Percentiles rank a stretch among this genome's conserved stretches.
phyloP scores from a whole-genome alignment of 352 stramenopile genomes.

The Pythium biforme region DNA sequence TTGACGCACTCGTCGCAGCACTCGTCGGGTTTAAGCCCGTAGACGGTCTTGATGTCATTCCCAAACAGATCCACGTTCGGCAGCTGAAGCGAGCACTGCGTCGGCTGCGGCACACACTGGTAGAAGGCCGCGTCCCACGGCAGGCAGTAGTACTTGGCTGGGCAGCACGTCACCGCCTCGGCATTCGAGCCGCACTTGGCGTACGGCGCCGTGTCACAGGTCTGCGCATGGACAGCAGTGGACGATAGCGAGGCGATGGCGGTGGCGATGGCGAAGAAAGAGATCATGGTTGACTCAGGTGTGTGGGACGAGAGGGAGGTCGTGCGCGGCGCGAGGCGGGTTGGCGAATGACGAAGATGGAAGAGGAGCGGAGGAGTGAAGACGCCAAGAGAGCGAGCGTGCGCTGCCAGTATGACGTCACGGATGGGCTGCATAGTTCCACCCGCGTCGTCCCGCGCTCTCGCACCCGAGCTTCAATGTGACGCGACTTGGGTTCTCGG shows the following conservation, averaged over 20 bases:
- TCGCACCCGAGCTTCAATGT: no score
- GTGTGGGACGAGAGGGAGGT: background rate
- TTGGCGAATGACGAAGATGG: constrained; percentile 11
- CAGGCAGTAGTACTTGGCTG: constrained; percentile 42
- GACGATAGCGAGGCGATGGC: background rate
- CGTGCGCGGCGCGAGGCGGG: background rate
- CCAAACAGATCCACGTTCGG: constrained; percentile 45
- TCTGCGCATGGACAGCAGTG: background rate
- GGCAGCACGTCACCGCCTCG: constrained; percentile 35
- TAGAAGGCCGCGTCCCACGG: constrained; percentile 44
- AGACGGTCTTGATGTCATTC: constrained; percentile 38
- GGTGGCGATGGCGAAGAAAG: background rate
- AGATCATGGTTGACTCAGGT: constrained; percentile 13
- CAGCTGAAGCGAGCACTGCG: constrained; percentile 36
- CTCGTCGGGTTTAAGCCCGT: constrained; percentile 24
- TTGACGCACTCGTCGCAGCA: constrained; percentile 33
- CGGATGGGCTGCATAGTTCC: no score
- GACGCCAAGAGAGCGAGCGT: no score
- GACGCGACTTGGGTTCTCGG: no score
- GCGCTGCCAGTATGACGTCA: no score
- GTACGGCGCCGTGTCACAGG: constrained; percentile 22
- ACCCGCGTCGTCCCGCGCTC: no score
- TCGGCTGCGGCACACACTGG: constrained; percentile 39
- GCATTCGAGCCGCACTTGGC: constrained; percentile 26
- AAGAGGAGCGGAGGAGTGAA: background rate